Percentiles rank a stretch among this genome's conserved stretches.
Evolutionary conservation across 371 early-diverging fungal species (phyloP).

Genomic region (Mortierella sp.): DNA sequence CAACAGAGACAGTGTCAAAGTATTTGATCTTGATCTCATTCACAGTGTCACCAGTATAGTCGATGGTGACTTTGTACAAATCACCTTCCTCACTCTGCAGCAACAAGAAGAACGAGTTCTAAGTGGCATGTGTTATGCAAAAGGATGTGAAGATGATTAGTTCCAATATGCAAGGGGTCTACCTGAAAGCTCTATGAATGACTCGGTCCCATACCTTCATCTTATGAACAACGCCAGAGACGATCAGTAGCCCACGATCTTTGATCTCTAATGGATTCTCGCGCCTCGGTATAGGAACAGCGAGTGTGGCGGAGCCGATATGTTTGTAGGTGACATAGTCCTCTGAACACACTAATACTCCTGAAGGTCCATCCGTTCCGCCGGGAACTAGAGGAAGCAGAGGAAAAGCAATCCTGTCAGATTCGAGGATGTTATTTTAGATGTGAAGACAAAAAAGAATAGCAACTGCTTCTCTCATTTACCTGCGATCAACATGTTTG

Average conservation of each 20-base stretch:
- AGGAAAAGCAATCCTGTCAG: neutral
- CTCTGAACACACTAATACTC: constrained; percentile 95
- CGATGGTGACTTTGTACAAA: constrained; percentile 93
- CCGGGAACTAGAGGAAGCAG: constrained; percentile 75
- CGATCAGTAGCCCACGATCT: constrained; percentile 79
- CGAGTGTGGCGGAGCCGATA: constrained; percentile 72
- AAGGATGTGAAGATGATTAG: no score
- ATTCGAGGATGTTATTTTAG: neutral
- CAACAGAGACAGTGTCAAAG: constrained; percentile 94
- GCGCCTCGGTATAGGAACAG: constrained; percentile 89
- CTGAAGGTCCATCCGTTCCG: constrained; percentile 95
- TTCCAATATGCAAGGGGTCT: no score
- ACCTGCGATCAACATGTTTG: constrained; percentile 87
- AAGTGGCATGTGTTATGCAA: no score
- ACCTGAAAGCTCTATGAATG: constrained; percentile 53
- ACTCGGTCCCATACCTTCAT: constrained; percentile 75
- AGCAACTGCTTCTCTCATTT: constrained; percentile 9
- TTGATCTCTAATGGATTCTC: constrained; percentile 75
- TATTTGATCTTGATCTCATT: constrained; percentile 84
- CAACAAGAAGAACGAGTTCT: constrained; percentile 89
- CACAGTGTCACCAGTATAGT: constrained; percentile 76
- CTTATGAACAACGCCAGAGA: constrained; percentile 87
- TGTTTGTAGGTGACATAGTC: constrained; percentile 90
- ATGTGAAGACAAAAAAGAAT: no score
- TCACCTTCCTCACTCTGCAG: constrained; percentile 95